These are phyloP conservation scores for Mycosphaerella arachidis DNA, from an alignment of 2,329 filamentous ascomycete species.

Conservation along the genomic window DNA sequence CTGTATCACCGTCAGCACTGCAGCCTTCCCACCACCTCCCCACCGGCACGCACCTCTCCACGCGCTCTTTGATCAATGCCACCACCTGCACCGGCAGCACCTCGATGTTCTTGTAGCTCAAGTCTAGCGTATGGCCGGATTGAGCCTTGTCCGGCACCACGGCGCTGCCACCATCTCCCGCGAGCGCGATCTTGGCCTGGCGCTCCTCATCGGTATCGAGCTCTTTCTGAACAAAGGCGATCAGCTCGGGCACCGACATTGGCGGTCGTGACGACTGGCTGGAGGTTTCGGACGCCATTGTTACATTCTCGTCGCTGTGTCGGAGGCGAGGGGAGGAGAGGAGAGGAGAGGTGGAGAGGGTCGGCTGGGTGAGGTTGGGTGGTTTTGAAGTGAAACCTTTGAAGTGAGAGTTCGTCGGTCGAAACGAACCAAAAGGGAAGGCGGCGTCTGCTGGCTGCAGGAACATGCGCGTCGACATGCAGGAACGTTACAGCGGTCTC, in stretches of 20 bases:
- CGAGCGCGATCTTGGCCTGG: conserved; percentile 28
- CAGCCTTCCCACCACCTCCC: conserved; percentile 3
- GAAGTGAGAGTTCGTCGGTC: background rate
- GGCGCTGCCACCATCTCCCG: conserved; percentile 13
- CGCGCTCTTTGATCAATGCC: conserved; percentile 67
- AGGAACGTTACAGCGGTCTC: background rate
- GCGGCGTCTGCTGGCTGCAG: conserved; percentile 2
- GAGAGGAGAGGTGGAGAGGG: background rate
- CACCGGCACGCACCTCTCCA: conserved; percentile 55
- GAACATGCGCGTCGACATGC: background rate
- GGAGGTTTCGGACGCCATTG: conserved; percentile 27
- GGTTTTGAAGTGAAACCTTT: conserved; percentile 1
- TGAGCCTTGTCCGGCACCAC: conserved; percentile 27
- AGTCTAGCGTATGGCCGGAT: conserved; percentile 70
- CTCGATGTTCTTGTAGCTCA: conserved; percentile 70
- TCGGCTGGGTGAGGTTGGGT: background rate
- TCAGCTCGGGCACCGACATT: conserved; percentile 26
- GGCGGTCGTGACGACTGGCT: conserved; percentile 18
- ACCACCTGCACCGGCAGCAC: conserved; percentile 69
- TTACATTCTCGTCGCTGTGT: conserved; percentile 20
- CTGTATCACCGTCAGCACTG: conserved; percentile 42
- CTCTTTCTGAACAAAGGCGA: conserved; percentile 31
- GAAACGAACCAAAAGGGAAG: conserved; percentile 4
- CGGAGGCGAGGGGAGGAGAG: background rate
- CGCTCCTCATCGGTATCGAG: conserved; percentile 32